Percentiles rank a stretch among this genome's conserved stretches.
phyloP scores from a whole-genome alignment of 768 basidiomycete species.

The Lactarius indigo region DNA sequence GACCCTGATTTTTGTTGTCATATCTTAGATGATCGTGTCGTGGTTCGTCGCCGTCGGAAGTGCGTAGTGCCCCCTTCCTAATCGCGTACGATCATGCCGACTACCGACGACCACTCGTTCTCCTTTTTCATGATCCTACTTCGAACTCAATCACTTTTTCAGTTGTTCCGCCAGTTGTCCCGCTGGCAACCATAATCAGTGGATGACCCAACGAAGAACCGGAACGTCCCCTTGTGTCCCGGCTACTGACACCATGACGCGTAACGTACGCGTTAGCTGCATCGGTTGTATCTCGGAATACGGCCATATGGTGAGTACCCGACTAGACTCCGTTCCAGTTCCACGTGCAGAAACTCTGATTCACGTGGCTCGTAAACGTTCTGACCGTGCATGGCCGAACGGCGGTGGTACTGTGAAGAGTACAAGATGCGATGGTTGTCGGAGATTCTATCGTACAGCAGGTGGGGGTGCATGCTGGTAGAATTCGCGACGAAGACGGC shows the following conservation, averaged over 20 bases:
- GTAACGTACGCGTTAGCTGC: constrained; percentile 39
- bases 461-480: constrained; percentile 48
- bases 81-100: constrained; percentile 12
- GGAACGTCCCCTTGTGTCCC: constrained; percentile 55
- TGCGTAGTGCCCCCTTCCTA: constrained; percentile 27
- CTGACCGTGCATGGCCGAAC: too few species aligned
- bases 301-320: constrained; percentile 42
- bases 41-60: constrained; percentile 52
- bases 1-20: constrained; percentile 43
- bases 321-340: constrained; percentile 1
- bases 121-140: constrained; percentile 10
- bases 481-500: constrained; percentile 47
- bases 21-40: constrained; percentile 54
- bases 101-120: constrained; percentile 3
- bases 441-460: constrained; percentile 60
- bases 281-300: constrained; percentile 25
- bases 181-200: neutral
- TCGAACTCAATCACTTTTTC: neutral
- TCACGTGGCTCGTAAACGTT: neutral
- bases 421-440: constrained; percentile 27
- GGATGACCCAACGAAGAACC: constrained; percentile 48
- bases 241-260: constrained; percentile 31
- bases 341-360: neutral
- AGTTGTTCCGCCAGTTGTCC: neutral
- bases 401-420: neutral